Percentiles rank a stretch among this genome's conserved stretches.
Conservation (phyloP, 169 alveolate species). For the Perkinsus chesapeaki region DNA sequence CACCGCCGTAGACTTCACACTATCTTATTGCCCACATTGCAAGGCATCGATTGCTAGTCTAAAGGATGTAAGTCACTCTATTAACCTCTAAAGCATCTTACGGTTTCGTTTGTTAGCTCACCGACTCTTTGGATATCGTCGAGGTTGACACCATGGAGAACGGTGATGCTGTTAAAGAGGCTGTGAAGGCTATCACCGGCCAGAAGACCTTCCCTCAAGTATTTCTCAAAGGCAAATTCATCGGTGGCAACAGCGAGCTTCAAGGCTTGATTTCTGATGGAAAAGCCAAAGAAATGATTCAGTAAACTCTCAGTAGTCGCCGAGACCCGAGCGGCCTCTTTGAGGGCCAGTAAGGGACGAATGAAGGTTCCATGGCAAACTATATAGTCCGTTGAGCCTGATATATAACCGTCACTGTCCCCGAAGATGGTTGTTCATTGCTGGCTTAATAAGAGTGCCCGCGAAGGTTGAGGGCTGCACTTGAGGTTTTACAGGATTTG, state of each 20-base stretch:
- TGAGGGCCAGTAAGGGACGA: not conserved
- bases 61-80: not conserved
- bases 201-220: slow-evolving; percentile 28
- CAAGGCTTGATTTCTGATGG: slow-evolving; percentile 2
- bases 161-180: not conserved
- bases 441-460: not conserved
- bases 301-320: not conserved
- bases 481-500: not conserved
- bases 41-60: not conserved
- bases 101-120: not conserved
- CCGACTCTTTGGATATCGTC: not conserved
- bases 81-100: not conserved
- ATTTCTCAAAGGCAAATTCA: slow-evolving; percentile 20
- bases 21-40: not conserved
- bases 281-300: not conserved
- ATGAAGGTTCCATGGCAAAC: not conserved
- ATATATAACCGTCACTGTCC: not conserved
- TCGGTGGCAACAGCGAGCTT: slow-evolving; percentile 21
- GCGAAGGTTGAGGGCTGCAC: not conserved
- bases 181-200: slow-evolving; percentile 2
- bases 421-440: not conserved
- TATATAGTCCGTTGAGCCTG: not conserved
- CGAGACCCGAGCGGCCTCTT: not conserved
- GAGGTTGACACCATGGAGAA: not conserved
- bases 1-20: not conserved